Percentiles rank a stretch among this genome's conserved stretches.
Evolutionary conservation across 1,284 basidiomycete species (phyloP).

Genomic region (Porogramme epimiltina): DNA sequence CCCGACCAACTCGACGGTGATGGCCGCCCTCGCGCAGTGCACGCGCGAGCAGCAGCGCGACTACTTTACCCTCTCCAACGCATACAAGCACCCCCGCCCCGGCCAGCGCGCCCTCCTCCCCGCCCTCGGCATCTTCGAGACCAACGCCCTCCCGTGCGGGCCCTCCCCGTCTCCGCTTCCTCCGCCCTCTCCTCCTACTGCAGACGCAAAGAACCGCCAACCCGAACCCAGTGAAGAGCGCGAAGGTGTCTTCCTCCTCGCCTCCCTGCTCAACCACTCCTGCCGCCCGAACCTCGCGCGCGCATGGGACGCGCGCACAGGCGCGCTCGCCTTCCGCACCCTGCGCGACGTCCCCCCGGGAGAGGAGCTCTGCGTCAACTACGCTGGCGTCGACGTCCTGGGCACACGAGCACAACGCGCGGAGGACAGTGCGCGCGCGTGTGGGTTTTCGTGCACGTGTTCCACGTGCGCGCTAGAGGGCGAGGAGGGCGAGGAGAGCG

Average conservation of each 20-base stretch:
- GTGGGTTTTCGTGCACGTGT: constrained; percentile 60
- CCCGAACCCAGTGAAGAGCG: neutral
- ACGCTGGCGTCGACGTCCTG: constrained; percentile 43
- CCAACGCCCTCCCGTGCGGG: constrained; percentile 27
- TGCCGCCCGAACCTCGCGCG: constrained; percentile 27
- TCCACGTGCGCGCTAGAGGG: constrained; percentile 34
- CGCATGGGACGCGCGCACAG: constrained; percentile 19
- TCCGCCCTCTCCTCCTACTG: neutral
- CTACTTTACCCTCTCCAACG: constrained; percentile 25
- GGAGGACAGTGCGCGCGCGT: constrained; percentile 41
- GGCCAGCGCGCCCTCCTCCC: constrained; percentile 17
- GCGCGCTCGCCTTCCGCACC: constrained; percentile 24
- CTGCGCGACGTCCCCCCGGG: constrained; percentile 42
- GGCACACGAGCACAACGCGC: constrained; percentile 40
- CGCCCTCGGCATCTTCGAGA: constrained; percentile 27
- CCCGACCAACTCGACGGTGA: constrained; percentile 24
- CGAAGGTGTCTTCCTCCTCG: constrained; percentile 27
- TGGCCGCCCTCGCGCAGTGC: constrained; percentile 19
- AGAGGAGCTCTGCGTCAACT: constrained; percentile 62
- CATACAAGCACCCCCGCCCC: constrained; percentile 12
- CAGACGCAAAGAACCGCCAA: neutral
- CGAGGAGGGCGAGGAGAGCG: constrained; percentile 21
- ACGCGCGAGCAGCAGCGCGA: constrained; percentile 27
- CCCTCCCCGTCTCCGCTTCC: neutral
- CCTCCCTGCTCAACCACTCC: constrained; percentile 28